Conservation (phyloP, 2,329 filamentous ascomycete genomes). For the Thielaviopsis cerberus region DNA sequence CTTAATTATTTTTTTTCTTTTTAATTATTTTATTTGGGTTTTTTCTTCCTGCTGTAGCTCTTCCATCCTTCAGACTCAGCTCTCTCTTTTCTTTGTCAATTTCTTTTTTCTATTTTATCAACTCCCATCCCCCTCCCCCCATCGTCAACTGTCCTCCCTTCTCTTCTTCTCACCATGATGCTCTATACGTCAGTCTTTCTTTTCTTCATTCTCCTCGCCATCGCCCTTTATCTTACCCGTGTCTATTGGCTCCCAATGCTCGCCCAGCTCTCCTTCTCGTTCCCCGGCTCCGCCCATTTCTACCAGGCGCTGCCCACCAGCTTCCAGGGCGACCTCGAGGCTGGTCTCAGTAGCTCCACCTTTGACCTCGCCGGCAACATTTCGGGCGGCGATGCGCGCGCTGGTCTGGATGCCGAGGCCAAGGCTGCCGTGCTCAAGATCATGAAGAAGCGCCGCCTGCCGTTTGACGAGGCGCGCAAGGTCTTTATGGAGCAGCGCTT, state of each 20-base stretch:
- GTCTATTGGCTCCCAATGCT: slow-evolving; percentile 55
- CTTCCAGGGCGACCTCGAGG: slow-evolving; percentile 73
- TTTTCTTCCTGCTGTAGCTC: not conserved
- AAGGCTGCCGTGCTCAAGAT: slow-evolving; percentile 74
- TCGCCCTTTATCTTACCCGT: slow-evolving; percentile 66
- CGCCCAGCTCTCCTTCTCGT: slow-evolving; percentile 33
- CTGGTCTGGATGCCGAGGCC: slow-evolving; percentile 59
- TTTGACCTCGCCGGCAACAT: slow-evolving; percentile 76
- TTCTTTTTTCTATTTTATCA: not conserved
- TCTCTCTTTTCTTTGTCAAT: not conserved
- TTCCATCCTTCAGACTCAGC: not conserved
- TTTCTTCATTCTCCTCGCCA: slow-evolving; percentile 50
- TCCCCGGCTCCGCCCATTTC: slow-evolving; percentile 39
- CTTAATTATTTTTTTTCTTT: not conserved
- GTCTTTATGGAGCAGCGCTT: slow-evolving; percentile 75
- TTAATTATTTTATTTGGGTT: not conserved
- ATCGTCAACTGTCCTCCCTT: not conserved
- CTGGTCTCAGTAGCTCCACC: slow-evolving; percentile 61
- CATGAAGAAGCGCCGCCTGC: slow-evolving; percentile 69
- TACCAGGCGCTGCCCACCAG: slow-evolving; percentile 61
- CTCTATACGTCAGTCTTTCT: slow-evolving; percentile 63
- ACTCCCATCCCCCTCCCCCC: not conserved
- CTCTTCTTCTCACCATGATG: slow-evolving; percentile 42
- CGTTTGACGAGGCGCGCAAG: slow-evolving; percentile 79
- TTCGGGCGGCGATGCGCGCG: slow-evolving; percentile 55